Conservation (phyloP, 2,329 filamentous ascomycete genomes). For the Monascus ruber region DNA sequence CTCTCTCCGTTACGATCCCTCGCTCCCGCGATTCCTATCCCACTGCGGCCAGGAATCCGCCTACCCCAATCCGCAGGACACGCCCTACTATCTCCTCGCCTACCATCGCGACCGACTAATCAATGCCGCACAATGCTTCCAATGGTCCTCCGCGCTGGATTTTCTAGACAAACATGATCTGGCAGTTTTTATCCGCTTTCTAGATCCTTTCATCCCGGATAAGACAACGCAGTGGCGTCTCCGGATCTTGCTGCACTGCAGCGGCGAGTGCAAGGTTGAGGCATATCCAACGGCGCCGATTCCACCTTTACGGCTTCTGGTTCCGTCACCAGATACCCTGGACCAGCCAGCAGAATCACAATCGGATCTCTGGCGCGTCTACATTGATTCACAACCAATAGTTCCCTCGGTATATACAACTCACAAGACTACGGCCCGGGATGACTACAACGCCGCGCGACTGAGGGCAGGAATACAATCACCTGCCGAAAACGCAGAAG, state of each 20-base stretch:
- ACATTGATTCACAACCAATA: slow-evolving; percentile 43
- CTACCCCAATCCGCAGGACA: slow-evolving; percentile 33
- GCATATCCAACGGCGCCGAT: slow-evolving; percentile 17
- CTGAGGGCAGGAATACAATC: slow-evolving; percentile 45
- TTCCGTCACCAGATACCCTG: slow-evolving; percentile 9
- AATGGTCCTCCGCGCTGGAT: slow-evolving; percentile 28
- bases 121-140: slow-evolving; percentile 41
- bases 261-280: slow-evolving; percentile 21
- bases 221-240: slow-evolving; percentile 25
- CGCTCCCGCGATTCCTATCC: slow-evolving; percentile 32
- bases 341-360: slow-evolving; percentile 2
- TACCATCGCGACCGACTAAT: slow-evolving; percentile 70
- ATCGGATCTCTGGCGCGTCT: slow-evolving; percentile 34
- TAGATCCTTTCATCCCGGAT: slow-evolving; percentile 23
- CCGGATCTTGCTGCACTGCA: slow-evolving; percentile 21
- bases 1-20: slow-evolving; percentile 59
- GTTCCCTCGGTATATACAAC: slow-evolving; percentile 56
- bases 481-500: slow-evolving; percentile 46
- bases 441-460: slow-evolving; percentile 61
- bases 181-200: slow-evolving; percentile 13
- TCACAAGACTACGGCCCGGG: slow-evolving; percentile 71
- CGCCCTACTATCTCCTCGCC: slow-evolving; percentile 66
- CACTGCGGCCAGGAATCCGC: slow-evolving; percentile 14
- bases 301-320: slow-evolving; percentile 14
- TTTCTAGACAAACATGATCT: slow-evolving; percentile 19